A percentile compares a stretch with the other conserved stretches of the same genome.
These are phyloP conservation scores for Clarireedia monteithiana DNA, from an alignment of 2,329 filamentous ascomycete genomes.

Conservation along the genomic window DNA sequence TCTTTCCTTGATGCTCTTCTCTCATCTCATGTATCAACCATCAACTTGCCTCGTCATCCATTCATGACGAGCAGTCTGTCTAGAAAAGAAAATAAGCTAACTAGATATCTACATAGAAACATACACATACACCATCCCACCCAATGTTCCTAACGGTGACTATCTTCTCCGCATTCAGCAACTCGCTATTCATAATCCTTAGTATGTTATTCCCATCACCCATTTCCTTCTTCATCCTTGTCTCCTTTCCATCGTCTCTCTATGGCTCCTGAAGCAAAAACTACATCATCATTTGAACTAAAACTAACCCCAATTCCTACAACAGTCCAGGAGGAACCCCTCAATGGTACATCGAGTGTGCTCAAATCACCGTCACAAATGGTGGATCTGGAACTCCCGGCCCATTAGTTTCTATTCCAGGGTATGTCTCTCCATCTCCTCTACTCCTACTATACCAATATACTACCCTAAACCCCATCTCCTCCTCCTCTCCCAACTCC, in stretches of 20 bases:
- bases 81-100: no score
- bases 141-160: conserved; percentile 22
- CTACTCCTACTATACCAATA: no score
- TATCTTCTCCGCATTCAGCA: conserved; percentile 27
- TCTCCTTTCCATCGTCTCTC: background rate
- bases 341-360: conserved; percentile 28
- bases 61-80: no score
- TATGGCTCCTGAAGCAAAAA: background rate
- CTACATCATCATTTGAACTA: background rate
- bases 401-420: conserved; percentile 24
- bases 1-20: background rate
- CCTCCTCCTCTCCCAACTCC: conserved; percentile 19
- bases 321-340: conserved; percentile 19
- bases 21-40: no score
- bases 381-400: conserved; percentile 23
- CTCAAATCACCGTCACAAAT: conserved; percentile 24
- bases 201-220: background rate
- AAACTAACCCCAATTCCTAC: background rate
- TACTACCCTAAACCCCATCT: background rate
- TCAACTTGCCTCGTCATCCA: no score
- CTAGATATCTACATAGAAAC: conserved; percentile 15
- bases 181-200: conserved; percentile 27
- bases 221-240: background rate
- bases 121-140: conserved; percentile 25
- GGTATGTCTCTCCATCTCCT: conserved; percentile 6